Percentiles rank a stretch among this genome's conserved stretches.
These are phyloP conservation scores for Lactarius indigo DNA, from an alignment of 768 basidiomycete species.

Conservation along the genomic window DNA sequence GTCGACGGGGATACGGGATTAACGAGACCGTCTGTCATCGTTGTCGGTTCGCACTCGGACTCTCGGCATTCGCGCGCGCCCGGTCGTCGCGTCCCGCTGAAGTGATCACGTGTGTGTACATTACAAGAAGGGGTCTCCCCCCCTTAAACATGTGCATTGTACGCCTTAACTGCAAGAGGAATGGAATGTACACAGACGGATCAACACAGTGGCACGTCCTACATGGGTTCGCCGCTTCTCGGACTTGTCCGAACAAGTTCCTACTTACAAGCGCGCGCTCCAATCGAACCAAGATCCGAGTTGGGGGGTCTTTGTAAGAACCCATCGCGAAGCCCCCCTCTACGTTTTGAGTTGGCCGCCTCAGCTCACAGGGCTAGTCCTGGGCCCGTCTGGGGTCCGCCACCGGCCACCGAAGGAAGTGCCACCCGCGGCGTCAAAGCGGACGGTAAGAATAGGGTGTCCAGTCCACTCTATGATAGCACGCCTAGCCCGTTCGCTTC, in stretches of 20 bases:
- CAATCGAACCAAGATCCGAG: not conserved
- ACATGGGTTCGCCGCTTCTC: not conserved
- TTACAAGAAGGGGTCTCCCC: not conserved
- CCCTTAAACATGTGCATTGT: not conserved
- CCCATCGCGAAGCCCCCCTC: too few species aligned
- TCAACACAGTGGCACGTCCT: not conserved
- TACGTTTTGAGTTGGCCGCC: too few species aligned
- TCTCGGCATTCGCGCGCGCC: not conserved
- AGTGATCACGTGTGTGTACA: not conserved
- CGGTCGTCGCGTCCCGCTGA: too few species aligned
- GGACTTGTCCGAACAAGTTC: not conserved
- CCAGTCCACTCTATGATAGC: not conserved
- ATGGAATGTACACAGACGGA: not conserved
- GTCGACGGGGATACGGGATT: not conserved
- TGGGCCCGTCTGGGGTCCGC: not conserved
- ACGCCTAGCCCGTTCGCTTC: not conserved
- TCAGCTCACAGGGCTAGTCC: not conserved
- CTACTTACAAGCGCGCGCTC: slow-evolving; percentile 8
- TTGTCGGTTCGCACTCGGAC: not conserved
- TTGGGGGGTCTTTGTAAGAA: not conserved
- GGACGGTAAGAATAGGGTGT: not conserved
- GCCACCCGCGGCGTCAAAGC: slow-evolving; percentile 6
- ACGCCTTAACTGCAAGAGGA: not conserved
- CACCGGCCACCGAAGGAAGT: not conserved
- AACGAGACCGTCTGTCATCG: not conserved